phyloP scores from a whole-genome alignment of 1,284 basidiomycete genomes.

The Leccinum griseonigrum region DNA sequence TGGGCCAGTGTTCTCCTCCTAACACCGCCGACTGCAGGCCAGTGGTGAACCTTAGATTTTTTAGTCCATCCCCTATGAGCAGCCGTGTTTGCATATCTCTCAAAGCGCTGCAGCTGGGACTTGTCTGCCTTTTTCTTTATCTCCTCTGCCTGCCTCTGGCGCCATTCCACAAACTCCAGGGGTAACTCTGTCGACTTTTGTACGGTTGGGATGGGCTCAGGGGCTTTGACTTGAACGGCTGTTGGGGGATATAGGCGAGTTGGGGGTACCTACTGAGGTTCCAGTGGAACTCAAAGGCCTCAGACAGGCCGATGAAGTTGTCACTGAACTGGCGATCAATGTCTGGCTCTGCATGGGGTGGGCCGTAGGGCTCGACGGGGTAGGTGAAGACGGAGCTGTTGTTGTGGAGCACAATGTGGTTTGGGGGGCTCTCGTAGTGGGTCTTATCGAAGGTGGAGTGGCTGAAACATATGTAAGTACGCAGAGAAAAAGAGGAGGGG shows the following conservation, averaged over 20 bases:
- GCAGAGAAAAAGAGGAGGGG: too few species aligned
- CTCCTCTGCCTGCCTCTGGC: not conserved
- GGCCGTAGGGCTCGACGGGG: too few species aligned
- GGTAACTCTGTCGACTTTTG: not conserved
- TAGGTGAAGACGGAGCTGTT: not conserved
- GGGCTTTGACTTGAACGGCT: too few species aligned
- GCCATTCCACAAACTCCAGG: not conserved
- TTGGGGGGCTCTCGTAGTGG: not conserved
- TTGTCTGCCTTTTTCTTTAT: not conserved
- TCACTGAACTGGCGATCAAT: too few species aligned
- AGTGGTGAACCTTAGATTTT: not conserved
- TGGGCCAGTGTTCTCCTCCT: not conserved
- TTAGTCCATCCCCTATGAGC: not conserved
- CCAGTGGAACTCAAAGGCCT: not conserved
- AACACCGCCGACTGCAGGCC: not conserved
- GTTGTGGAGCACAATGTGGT: not conserved
- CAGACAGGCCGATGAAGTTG: not conserved
- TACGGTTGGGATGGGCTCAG: not conserved
- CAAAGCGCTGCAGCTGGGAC: not conserved
- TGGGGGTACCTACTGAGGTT: not conserved
- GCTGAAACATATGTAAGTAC: not conserved
- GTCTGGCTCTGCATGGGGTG: not conserved
- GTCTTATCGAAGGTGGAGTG: not conserved
- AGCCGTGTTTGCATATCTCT: not conserved
- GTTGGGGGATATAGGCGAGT: not conserved